Evolutionary conservation across 1,284 basidiomycete genomes (phyloP), one percentile per base, ranked within the genome.

Genomic region (Apiotrichum domesticum): DNA sequence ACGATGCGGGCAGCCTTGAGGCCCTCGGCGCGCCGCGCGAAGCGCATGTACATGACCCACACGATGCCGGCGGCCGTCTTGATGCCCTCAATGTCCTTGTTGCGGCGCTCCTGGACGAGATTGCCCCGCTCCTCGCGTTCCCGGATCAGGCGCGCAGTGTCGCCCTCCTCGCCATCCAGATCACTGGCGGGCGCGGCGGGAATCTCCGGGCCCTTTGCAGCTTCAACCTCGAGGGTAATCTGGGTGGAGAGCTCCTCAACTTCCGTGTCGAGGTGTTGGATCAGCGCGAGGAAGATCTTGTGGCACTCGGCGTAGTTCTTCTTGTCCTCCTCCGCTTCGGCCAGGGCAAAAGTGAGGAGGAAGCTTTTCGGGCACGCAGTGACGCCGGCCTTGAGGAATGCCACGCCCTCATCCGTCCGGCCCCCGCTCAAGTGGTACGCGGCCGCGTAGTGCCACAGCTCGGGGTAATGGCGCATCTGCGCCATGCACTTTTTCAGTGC

Each of bases 391-490:
- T 87, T 88, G 54, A 97, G 81, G 54, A 90, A 84, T n/a, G 82
- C 80, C 11, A 86, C 69, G 0, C 89, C 90, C 64, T 98, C 92
- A 9, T 96, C 92, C 6, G 80, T 77, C 71, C 87, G 88, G 51
- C 86, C 86, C n/a, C 85, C 78, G 46, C 81, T 82, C 54, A 82
- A 79, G 45, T 86, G 86, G 84, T 90, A 95, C 15, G 80, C 83
- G 64, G 88, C 90, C 2, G 91, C 89, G 83, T 95, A 89, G 73
- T 90, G 94, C 94, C 93, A 97, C 49, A 98, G 86, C 73, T 98
- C 96, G 5, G 90, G 86, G 73, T 88, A 98, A 77, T 91, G 98
- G 45, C 94, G 83, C 88, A 98, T 90, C 59, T 73, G 87, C 81
- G 65, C 91, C 85, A 62, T 90, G 80, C 77, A 74, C 63, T 95